Evolutionary conservation across 2,329 filamentous ascomycete genomes (phyloP), one percentile per base, ranked within the genome.

Genomic region (Nectriaceae sp.): DNA sequence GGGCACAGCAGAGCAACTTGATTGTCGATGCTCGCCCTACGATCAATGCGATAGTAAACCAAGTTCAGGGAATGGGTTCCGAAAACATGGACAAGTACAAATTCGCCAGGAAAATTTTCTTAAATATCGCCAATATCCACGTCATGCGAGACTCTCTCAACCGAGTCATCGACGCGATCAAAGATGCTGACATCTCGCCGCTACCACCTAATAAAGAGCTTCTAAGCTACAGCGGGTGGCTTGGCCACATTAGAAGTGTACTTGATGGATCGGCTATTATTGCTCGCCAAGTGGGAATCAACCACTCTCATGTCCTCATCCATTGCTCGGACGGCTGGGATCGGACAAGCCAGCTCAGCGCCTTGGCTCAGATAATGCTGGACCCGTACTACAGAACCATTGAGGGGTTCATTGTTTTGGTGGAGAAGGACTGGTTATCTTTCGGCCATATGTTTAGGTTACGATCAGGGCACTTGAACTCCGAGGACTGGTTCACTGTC

Each of bases 291-390:
- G 86, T 99, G 26, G 94, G 91, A 22, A 85, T 97, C 49, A 88
- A 90, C 56, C 93, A 97, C 64, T 96, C 92, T 2, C 91, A 99
- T 66, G 93, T 96, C 11, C 75, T 99, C 39, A 96, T 99, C 41
- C 94, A 99, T 70, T 99, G 94, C 70, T 97, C 94, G 2, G 94
- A 99, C 70, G 94, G 94, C 4, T 99, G 94, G 94, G 94, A 99
- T 70, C 87, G 94, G 42, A 99, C 94, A 6, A 93, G 91, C 62
- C 94, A 99, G 71, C 79, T 99, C 43, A 95, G 92, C 62, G 91
- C 92, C 4, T 73, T 99, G 47, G 87, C 91, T 47, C 92, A 99
- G 71, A 79, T 99, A 33, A 93, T 96, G 75, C 80, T 99, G 8
- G 94, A 99, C 64, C 94, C 94, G 1, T 97, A 96, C 69, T 99